phyloP scores from a whole-genome alignment of 345 rosid species.

The Pugionium dolabratum region DNA sequence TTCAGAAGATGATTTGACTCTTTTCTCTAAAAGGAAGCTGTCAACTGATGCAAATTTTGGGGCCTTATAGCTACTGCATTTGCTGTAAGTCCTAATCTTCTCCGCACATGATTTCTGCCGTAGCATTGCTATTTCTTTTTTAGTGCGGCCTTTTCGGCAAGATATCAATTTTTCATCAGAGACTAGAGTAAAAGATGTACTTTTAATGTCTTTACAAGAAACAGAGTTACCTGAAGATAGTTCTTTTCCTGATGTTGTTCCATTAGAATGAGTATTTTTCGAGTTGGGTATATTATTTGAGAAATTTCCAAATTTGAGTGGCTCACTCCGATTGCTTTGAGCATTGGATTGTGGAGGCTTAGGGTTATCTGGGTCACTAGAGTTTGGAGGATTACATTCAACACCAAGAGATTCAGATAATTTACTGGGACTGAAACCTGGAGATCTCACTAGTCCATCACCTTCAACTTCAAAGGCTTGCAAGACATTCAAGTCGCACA shows the following conservation, averaged over 20 bases:
- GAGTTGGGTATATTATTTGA: constrained; percentile 46
- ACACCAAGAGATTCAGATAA: constrained; percentile 48
- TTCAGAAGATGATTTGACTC: constrained; percentile 40
- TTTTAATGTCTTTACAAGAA: constrained; percentile 50
- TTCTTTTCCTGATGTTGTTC: constrained; percentile 51
- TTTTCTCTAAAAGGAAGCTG: constrained; percentile 42
- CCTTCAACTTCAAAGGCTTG: constrained; percentile 84
- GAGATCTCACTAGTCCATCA: constrained; percentile 24
- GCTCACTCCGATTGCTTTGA: constrained; percentile 49
- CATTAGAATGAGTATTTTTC: constrained; percentile 47
- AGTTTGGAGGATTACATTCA: constrained; percentile 55
- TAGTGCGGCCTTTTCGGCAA: constrained; percentile 63
- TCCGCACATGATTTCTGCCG: constrained; percentile 61
- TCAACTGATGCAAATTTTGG: constrained; percentile 44
- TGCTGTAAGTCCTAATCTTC: constrained; percentile 40
- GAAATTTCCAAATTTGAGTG: constrained; percentile 44
- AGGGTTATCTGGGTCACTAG: constrained; percentile 41
- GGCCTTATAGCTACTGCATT: constrained; percentile 40
- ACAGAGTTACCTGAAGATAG: constrained; percentile 41
- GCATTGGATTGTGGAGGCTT: constrained; percentile 48
- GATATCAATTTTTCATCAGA: constrained; percentile 62
- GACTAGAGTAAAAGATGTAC: constrained; percentile 57
- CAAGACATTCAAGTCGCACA: constrained; percentile 95
- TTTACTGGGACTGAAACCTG: constrained; percentile 44
- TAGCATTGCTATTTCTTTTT: constrained; percentile 63